Evolutionary conservation across 179 eudicot genomes (phyloP).

Genomic region (Camellia oleifera): DNA sequence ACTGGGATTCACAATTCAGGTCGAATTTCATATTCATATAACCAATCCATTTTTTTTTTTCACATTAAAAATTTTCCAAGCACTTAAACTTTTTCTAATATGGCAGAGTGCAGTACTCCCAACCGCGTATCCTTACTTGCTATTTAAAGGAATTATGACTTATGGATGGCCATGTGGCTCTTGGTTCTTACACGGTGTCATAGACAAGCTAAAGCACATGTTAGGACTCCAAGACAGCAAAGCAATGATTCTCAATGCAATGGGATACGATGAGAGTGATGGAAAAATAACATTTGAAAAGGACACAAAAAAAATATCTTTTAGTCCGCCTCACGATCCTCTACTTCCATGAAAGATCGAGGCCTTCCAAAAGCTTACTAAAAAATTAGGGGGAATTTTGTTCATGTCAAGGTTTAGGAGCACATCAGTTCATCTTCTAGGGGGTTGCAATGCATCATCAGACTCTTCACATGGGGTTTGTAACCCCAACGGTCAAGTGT

Average conservation of each 20-base stretch:
- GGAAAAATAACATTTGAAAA: conserved; percentile 29
- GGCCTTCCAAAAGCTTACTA: conserved; percentile 30
- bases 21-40: neutral
- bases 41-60: no score
- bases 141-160: conserved; percentile 32
- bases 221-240: conserved; percentile 15
- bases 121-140: conserved; percentile 25
- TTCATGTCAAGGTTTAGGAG: conserved; percentile 31
- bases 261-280: conserved; percentile 33
- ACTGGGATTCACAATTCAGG: conserved; percentile 38
- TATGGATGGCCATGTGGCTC: conserved; percentile 28
- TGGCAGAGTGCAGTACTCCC: conserved; percentile 40
- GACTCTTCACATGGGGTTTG: conserved; percentile 35
- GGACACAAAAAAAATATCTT: conserved; percentile 16
- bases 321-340: conserved; percentile 32
- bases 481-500: conserved; percentile 33
- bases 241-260: conserved; percentile 35
- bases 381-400: conserved; percentile 34
- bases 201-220: conserved; percentile 23
- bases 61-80: neutral
- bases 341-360: conserved; percentile 27
- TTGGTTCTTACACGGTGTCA: conserved; percentile 23
- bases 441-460: conserved; percentile 36
- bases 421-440: conserved; percentile 39
- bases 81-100: neutral